Evolutionary conservation across 306 rosid genomes (phyloP).

Genomic region (Glycyrrhiza uralensis): DNA sequence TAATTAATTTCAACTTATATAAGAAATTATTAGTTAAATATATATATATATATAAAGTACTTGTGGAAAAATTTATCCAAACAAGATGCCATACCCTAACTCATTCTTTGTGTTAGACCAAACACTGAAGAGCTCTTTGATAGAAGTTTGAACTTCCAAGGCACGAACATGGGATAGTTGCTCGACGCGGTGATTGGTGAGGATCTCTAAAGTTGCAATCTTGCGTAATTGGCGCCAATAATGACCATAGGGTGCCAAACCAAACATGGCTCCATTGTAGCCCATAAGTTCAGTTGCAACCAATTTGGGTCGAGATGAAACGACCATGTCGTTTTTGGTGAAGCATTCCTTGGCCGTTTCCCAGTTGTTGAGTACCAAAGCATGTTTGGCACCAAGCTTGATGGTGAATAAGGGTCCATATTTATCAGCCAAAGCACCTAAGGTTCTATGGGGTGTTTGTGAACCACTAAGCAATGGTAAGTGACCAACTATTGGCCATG

Average conservation of each 20-base stretch:
- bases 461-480: background rate
- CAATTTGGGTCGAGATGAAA: background rate
- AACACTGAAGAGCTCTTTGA: background rate
- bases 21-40: too few species aligned
- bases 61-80: too few species aligned
- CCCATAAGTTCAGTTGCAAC: background rate
- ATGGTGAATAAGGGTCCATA: slow-evolving; percentile 24
- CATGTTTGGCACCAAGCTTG: background rate
- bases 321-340: background rate
- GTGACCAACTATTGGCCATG: slow-evolving; percentile 33
- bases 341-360: slow-evolving; percentile 24
- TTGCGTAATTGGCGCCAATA: slow-evolving; percentile 29
- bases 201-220: background rate
- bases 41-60: too few species aligned
- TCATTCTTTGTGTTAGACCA: background rate
- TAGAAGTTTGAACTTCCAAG: background rate
- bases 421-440: slow-evolving; percentile 22
- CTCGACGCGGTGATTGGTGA: background rate
- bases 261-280: background rate
- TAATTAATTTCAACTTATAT: too few species aligned
- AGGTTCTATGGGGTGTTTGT: background rate
- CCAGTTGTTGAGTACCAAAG: slow-evolving; percentile 18
- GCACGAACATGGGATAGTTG: background rate
- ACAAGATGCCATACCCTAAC: too few species aligned
- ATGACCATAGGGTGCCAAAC: slow-evolving; percentile 7